Percentiles rank a stretch among this genome's conserved stretches.
phyloP scores from a whole-genome alignment of 805 yeast species.

The Kodamaea jinghongensis region DNA sequence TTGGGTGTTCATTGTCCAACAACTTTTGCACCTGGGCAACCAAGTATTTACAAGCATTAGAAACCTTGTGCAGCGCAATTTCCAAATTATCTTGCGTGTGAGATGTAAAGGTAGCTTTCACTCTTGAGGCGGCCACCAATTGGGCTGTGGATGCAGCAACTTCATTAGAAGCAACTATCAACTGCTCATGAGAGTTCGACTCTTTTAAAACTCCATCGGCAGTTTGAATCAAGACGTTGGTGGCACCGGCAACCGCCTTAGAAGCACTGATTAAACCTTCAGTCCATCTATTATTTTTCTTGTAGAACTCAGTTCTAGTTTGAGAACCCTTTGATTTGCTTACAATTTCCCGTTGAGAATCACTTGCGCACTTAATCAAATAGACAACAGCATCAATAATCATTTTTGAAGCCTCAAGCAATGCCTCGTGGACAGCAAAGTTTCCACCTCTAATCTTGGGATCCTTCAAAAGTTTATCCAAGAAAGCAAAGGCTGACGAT shows the following conservation, averaged over 20 bases:
- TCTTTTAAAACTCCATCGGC: slow-evolving; percentile 78
- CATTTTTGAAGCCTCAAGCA: slow-evolving; percentile 73
- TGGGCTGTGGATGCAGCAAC: slow-evolving; percentile 93
- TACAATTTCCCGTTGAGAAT: slow-evolving; percentile 79
- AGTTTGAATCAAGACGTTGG: slow-evolving; percentile 76
- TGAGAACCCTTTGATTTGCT: slow-evolving; percentile 61
- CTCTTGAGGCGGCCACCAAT: slow-evolving; percentile 87
- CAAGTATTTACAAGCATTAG: slow-evolving; percentile 70
- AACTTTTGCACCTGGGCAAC: slow-evolving; percentile 69
- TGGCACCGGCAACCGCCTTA: slow-evolving; percentile 78
- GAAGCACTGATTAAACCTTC: slow-evolving; percentile 91
- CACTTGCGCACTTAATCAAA: slow-evolving; percentile 72
- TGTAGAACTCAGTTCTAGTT: slow-evolving; percentile 72
- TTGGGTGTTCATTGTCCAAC: slow-evolving; percentile 32
- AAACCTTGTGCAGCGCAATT: slow-evolving; percentile 63
- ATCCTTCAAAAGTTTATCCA: slow-evolving; percentile 51
- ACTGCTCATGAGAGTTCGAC: slow-evolving; percentile 70
- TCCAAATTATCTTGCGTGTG: slow-evolving; percentile 75
- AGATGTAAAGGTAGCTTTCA: slow-evolving; percentile 74
- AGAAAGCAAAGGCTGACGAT: slow-evolving; percentile 58
- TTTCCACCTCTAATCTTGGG: slow-evolving; percentile 55
- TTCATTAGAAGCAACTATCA: slow-evolving; percentile 87
- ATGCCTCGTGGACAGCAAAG: slow-evolving; percentile 70
- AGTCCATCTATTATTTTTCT: slow-evolving; percentile 88
- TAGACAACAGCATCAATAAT: slow-evolving; percentile 74